Evolutionary conservation across 805 yeast genomes (phyloP).

Genomic region (Kregervanrija delftensis): DNA sequence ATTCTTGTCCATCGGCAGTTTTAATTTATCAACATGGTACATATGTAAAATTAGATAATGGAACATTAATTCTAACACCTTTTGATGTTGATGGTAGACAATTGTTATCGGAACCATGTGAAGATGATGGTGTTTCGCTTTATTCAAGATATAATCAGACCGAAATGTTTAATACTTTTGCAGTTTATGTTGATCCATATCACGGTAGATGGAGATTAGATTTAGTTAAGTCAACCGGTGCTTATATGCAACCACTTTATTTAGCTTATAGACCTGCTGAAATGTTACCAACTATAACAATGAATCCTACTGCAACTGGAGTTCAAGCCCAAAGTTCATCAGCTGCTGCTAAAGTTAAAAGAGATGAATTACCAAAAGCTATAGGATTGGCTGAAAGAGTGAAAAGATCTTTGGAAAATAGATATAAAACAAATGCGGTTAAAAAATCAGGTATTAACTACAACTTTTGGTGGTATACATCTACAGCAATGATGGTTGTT

Average conservation of each 20-base stretch:
- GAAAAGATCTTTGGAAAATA: slow-evolving; percentile 73
- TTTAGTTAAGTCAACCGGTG: slow-evolving; percentile 71
- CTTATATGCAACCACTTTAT: slow-evolving; percentile 79
- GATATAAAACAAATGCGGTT: slow-evolving; percentile 69
- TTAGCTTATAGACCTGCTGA: slow-evolving; percentile 89
- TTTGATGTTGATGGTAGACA: slow-evolving; percentile 89
- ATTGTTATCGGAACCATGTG: slow-evolving; percentile 80
- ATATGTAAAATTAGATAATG: slow-evolving; percentile 56
- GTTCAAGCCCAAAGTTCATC: slow-evolving; percentile 17
- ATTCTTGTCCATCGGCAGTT: slow-evolving; percentile 78
- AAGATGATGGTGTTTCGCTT: slow-evolving; percentile 46
- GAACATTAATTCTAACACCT: slow-evolving; percentile 65
- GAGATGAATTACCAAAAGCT: slow-evolving; percentile 14
- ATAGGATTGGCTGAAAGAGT: slow-evolving; percentile 35
- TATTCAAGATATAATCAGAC: slow-evolving; percentile 71
- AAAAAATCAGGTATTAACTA: slow-evolving; percentile 31
- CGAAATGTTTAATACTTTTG: slow-evolving; percentile 51
- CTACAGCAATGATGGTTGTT: slow-evolving; percentile 33
- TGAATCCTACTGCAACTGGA: slow-evolving; percentile 67
- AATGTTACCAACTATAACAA: slow-evolving; percentile 89
- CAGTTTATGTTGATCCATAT: slow-evolving; percentile 63
- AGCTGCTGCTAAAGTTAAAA: slow-evolving; percentile 4
- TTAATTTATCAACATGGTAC: slow-evolving; percentile 86
- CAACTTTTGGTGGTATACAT: slow-evolving; percentile 51
- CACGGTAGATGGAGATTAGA: slow-evolving; percentile 77